Percentiles rank a stretch among this genome's conserved stretches.
Conservation (phyloP, 2,329 filamentous ascomycete species). For the Herpotrichia juniperi region DNA sequence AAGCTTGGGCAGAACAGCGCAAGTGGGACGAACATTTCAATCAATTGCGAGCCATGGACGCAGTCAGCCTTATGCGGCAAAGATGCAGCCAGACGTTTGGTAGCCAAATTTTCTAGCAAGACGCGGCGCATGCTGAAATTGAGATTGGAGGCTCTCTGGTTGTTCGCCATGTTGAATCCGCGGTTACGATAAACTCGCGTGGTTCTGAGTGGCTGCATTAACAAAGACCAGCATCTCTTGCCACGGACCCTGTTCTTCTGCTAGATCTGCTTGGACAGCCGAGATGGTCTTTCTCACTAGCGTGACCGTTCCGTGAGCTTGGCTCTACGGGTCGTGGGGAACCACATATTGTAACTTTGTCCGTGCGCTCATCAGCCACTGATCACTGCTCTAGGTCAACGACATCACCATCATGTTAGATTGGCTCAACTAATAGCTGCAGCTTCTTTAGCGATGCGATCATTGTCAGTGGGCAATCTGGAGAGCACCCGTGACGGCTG, state of each 20-base stretch:
- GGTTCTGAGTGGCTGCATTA: not conserved
- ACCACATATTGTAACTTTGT: constrained; percentile 26
- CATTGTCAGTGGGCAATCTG: not conserved
- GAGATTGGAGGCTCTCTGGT: not conserved
- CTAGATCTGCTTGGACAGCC: not conserved
- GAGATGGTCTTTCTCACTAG: constrained; percentile 7
- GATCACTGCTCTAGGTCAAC: constrained; percentile 11
- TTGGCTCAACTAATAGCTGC: not conserved
- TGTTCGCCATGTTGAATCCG: not conserved
- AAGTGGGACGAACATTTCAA: not conserved
- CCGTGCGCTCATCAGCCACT: constrained; percentile 14
- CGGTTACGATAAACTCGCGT: not conserved
- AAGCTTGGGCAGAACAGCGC: not conserved
- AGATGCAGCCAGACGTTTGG: not conserved
- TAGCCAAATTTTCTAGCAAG: not conserved
- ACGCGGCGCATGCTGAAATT: not conserved
- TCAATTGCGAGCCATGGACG: not conserved
- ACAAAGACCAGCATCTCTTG: not conserved
- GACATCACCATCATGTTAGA: constrained; percentile 15
- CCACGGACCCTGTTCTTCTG: not conserved
- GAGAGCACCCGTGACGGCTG: not conserved
- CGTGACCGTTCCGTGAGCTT: constrained; percentile 19
- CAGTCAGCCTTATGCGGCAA: not conserved
- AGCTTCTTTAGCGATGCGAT: not conserved
- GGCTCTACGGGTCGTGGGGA: constrained; percentile 37